Evolutionary conservation across 2,329 filamentous ascomycete species (phyloP).

Genomic region (Ophiostoma pallidulum): DNA sequence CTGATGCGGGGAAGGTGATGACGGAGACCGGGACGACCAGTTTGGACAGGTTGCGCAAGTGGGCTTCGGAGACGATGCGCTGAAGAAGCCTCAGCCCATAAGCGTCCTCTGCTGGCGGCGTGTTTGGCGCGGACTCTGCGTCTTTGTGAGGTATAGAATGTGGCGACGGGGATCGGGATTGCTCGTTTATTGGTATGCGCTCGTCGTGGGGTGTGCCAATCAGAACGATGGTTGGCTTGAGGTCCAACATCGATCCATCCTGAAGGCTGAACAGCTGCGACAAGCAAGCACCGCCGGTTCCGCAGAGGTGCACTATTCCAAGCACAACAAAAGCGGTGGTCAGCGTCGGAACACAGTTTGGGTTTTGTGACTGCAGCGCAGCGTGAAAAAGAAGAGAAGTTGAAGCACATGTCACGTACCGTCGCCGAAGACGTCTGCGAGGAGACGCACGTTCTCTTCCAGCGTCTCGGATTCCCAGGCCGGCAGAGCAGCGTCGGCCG

Average conservation of each 20-base stretch:
- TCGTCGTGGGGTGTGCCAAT: conserved; percentile 48
- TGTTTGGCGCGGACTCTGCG: conserved; percentile 24
- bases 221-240: conserved; percentile 48
- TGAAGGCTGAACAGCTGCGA: conserved; percentile 44
- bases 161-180: conserved; percentile 34
- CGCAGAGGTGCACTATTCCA: conserved; percentile 42
- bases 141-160: conserved; percentile 28
- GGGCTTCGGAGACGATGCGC: conserved; percentile 48
- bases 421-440: conserved; percentile 46
- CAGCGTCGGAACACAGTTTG: too few relatives aligned
- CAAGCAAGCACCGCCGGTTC: conserved; percentile 43
- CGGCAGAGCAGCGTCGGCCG: not conserved
- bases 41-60: conserved; percentile 45
- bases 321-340: too few relatives aligned
- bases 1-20: conserved; percentile 31
- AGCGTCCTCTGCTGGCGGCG: conserved; percentile 35
- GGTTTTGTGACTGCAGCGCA: too few relatives aligned
- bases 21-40: conserved; percentile 48
- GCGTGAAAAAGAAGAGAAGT: too few relatives aligned
- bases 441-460: conserved; percentile 36
- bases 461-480: conserved; percentile 31
- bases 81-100: conserved; percentile 48
- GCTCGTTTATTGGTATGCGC: conserved; percentile 27
- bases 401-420: conserved; percentile 30
- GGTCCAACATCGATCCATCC: conserved; percentile 40